phyloP scores from a whole-genome alignment of 345 rosid species.

The Moricandia arvensis region DNA sequence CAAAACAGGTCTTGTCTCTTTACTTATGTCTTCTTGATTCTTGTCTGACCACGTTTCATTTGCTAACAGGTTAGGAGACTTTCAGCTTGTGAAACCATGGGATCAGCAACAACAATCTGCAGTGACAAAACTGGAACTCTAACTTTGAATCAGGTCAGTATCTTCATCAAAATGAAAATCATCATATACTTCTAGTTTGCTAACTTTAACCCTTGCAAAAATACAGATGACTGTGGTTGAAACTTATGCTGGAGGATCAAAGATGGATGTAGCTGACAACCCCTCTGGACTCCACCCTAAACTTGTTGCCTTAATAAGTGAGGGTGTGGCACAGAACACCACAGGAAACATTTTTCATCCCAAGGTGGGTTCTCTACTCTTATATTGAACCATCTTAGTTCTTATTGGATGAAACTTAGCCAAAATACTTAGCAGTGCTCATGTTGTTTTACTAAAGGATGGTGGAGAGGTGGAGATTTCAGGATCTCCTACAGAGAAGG shows the following conservation, averaged over 20 bases:
- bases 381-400: not conserved
- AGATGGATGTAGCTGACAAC: constrained; percentile 1
- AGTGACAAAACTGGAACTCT: constrained; percentile 99
- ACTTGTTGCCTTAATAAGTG: constrained; percentile 57
- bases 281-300: constrained; percentile 38
- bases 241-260: not conserved
- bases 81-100: constrained; percentile 89
- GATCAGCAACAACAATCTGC: constrained; percentile 98
- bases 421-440: constrained; percentile 6
- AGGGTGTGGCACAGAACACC: constrained; percentile 84
- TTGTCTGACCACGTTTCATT: not conserved
- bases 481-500: constrained; percentile 98
- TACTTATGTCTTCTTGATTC: not conserved
- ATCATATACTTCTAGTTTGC: not conserved
- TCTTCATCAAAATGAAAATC: not conserved
- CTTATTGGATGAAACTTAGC: not conserved
- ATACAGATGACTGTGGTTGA: constrained; percentile 86
- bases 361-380: constrained; percentile 48
- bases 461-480: constrained; percentile 78
- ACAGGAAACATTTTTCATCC: constrained; percentile 83
- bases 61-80: not conserved
- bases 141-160: constrained; percentile 84
- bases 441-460: constrained; percentile 50
- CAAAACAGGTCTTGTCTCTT: not conserved
- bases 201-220: not conserved